A percentile compares a stretch with the other conserved stretches of the same genome.
phyloP scores from a whole-genome alignment of 1,284 basidiomycete species.

The Ustilago esculenta region DNA sequence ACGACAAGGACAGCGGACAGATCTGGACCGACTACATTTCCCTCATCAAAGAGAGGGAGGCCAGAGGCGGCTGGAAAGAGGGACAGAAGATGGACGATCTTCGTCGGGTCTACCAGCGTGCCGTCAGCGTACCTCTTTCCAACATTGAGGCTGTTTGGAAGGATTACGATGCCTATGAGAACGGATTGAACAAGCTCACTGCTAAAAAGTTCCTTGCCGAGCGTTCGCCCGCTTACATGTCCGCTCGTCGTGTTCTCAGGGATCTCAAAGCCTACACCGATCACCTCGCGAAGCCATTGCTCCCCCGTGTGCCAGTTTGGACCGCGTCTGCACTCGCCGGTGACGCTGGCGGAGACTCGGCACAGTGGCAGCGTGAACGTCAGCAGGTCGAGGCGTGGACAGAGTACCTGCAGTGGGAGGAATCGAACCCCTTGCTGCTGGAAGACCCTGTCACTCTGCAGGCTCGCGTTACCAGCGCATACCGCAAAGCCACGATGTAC shows the following conservation, averaged over 20 bases:
- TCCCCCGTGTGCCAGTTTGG: conserved; percentile 61
- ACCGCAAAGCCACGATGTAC: conserved; percentile 84
- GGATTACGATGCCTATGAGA: conserved; percentile 93
- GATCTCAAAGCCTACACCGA: conserved; percentile 77
- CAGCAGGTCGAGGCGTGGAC: conserved; percentile 85
- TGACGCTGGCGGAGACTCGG: conserved; percentile 73
- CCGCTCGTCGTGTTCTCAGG: conserved; percentile 86
- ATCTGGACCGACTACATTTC: conserved; percentile 78
- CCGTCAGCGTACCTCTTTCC: conserved; percentile 90
- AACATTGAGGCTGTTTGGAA: conserved; percentile 94
- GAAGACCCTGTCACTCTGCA: conserved; percentile 77
- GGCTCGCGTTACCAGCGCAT: conserved; percentile 80
- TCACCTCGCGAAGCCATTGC: conserved; percentile 51
- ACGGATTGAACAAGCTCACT: conserved; percentile 86
- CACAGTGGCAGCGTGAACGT: conserved; percentile 72
- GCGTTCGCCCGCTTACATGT: conserved; percentile 87
- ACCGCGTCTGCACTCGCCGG: conserved; percentile 28
- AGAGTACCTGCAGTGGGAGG: conserved; percentile 92
- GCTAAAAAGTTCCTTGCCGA: conserved; percentile 94
- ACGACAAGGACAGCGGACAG: conserved; percentile 72
- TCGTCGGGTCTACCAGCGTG: conserved; percentile 90
- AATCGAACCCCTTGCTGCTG: conserved; percentile 89
- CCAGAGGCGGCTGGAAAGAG: conserved; percentile 77
- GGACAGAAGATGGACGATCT: conserved; percentile 94
- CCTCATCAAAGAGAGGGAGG: conserved; percentile 80